phyloP scores from a whole-genome alignment of 805 yeast species.

The Wickerhamomyces ciferrii region DNA sequence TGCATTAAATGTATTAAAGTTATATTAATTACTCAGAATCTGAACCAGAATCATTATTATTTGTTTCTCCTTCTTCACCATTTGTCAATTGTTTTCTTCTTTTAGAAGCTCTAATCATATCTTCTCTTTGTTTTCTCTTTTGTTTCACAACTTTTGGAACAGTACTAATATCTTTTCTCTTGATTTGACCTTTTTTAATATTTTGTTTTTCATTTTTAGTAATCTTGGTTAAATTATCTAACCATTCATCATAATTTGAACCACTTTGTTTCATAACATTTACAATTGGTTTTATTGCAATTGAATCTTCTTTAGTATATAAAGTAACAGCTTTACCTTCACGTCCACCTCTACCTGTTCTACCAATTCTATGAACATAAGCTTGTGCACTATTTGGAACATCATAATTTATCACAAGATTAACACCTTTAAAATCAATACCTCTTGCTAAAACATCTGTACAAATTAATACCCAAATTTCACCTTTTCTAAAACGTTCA shows the following conservation, averaged over 20 bases:
- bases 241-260: slow-evolving; percentile 70
- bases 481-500: slow-evolving; percentile 81
- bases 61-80: background rate
- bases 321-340: slow-evolving; percentile 85
- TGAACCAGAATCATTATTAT: background rate
- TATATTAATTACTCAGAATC: background rate
- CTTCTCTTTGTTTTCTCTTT: slow-evolving; percentile 55
- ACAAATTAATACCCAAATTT: slow-evolving; percentile 92
- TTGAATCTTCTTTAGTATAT: slow-evolving; percentile 84
- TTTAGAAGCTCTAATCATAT: slow-evolving; percentile 76
- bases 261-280: slow-evolving; percentile 97
- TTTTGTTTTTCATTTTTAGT: slow-evolving; percentile 56
- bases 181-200: slow-evolving; percentile 50
- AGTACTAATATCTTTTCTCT: slow-evolving; percentile 76
- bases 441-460: slow-evolving; percentile 97
- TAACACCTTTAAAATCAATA: slow-evolving; percentile 94
- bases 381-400: slow-evolving; percentile 93
- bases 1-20: background rate
- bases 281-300: slow-evolving; percentile 73
- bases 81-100: slow-evolving; percentile 34
- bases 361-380: slow-evolving; percentile 95
- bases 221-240: slow-evolving; percentile 65
- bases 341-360: slow-evolving; percentile 96
- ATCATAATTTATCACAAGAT: slow-evolving; percentile 91
- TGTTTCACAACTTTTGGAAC: slow-evolving; percentile 66